phyloP scores from a whole-genome alignment of 1,139 yeast species.

The Hyphopichia burtonii region DNA sequence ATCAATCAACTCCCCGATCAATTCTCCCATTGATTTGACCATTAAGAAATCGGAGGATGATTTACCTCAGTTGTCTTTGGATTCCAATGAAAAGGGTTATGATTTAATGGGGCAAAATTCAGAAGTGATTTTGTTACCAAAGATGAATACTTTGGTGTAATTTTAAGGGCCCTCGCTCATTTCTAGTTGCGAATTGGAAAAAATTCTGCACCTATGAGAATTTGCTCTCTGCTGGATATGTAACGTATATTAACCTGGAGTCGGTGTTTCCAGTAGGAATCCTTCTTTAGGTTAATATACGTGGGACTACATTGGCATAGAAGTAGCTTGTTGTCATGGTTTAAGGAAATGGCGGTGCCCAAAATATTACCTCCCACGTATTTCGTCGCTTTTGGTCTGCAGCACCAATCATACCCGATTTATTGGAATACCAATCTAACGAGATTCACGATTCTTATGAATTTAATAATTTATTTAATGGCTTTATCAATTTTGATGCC shows the following conservation, averaged over 20 bases:
- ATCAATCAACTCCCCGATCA: conserved; percentile 42
- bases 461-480: conserved; percentile 11
- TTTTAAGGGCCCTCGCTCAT: neutral
- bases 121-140: conserved; percentile 46
- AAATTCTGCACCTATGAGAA: conserved; percentile 1
- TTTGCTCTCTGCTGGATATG: conserved; percentile 32
- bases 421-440: conserved; percentile 13
- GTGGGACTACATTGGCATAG: conserved; percentile 39
- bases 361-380: conserved; percentile 9
- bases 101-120: conserved; percentile 52
- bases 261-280: conserved; percentile 14
- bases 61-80: conserved; percentile 10
- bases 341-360: too few species aligned
- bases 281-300: conserved; percentile 22
- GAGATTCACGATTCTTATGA: conserved; percentile 8
- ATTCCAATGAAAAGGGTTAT: conserved; percentile 19
- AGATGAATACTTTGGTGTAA: conserved; percentile 5
- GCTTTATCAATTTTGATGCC: conserved; percentile 25
- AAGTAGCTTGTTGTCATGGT: conserved; percentile 22
- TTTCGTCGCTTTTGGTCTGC: conserved; percentile 30
- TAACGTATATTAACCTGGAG: conserved; percentile 25
- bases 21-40: conserved; percentile 44
- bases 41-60: conserved; percentile 21
- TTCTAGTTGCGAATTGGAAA: neutral
- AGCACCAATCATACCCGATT: conserved; percentile 41